phyloP scores from a whole-genome alignment of 805 yeast species.

The Metschnikowia proteae region DNA sequence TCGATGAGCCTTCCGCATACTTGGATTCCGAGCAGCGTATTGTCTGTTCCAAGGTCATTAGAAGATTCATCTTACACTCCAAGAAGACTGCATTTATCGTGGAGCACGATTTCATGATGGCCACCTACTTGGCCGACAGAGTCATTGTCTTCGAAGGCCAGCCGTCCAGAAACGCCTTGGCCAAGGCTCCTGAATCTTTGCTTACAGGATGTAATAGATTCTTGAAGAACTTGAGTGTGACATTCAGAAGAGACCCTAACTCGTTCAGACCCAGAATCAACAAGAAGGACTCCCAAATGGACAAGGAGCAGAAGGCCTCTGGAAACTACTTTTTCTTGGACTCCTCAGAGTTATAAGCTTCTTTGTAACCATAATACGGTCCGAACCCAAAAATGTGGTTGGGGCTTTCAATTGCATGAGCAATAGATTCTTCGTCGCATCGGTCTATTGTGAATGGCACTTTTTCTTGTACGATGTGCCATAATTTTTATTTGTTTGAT shows the following conservation, averaged over 20 bases:
- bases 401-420: conserved; percentile 19
- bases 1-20: conserved; percentile 99
- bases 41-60: conserved; percentile 95
- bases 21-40: conserved; percentile 99
- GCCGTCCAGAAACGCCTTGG: conserved; percentile 82
- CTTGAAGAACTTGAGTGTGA: conserved; percentile 94
- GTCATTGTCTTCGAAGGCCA: conserved; percentile 97
- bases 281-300: conserved; percentile 97
- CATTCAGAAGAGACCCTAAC: conserved; percentile 98
- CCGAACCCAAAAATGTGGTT: conserved; percentile 5
- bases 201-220: conserved; percentile 96
- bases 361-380: conserved; percentile 9
- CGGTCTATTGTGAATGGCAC: conserved; percentile 17
- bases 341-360: conserved; percentile 39
- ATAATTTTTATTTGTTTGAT: conserved; percentile 13
- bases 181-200: conserved; percentile 87
- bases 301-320: conserved; percentile 87
- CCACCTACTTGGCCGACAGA: conserved; percentile 97
- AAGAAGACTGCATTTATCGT: conserved; percentile 99
- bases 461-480: conserved; percentile 17
- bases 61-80: conserved; percentile 92
- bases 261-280: conserved; percentile 98
- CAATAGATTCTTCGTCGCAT: conserved; percentile 12
- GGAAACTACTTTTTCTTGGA: conserved; percentile 98
- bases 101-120: conserved; percentile 99